These are phyloP conservation scores for Linum usitatissimum DNA, from an alignment of 345 rosid genomes.

Conservation along the genomic window DNA sequence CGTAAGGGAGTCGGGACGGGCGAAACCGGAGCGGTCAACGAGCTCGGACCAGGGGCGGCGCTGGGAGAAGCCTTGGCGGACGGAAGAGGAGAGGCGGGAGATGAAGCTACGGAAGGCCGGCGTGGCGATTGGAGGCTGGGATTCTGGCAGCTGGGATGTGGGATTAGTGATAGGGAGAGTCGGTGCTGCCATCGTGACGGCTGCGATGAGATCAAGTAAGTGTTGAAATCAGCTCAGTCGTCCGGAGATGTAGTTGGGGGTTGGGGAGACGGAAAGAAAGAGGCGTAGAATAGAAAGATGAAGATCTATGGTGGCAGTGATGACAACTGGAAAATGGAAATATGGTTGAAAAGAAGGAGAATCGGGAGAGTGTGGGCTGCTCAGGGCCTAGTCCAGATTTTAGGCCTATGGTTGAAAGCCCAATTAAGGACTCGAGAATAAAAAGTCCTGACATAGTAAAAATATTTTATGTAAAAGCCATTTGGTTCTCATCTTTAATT, in stretches of 20 bases:
- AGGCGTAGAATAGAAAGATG: not conserved
- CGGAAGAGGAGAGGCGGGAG: slow-evolving; percentile 55
- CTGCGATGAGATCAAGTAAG: slow-evolving; percentile 13
- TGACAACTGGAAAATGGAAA: no score
- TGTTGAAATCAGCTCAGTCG: not conserved
- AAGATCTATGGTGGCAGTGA: not conserved
- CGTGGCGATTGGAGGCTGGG: slow-evolving; percentile 62
- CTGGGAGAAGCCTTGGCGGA: slow-evolving; percentile 62
- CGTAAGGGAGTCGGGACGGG: slow-evolving; percentile 49
- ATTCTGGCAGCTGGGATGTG: slow-evolving; percentile 20
- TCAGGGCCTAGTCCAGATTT: no score
- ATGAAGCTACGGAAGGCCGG: slow-evolving; percentile 64
- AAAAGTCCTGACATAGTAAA: no score
- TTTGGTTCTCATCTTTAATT: no score
- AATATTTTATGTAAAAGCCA: no score
- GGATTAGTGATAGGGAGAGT: slow-evolving; percentile 44
- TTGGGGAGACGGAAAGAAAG: not conserved
- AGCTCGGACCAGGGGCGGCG: slow-evolving; percentile 80
- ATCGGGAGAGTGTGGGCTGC: no score
- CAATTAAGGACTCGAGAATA: no score
- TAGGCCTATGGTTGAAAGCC: no score
- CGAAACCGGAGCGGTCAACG: slow-evolving; percentile 45
- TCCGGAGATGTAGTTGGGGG: not conserved
- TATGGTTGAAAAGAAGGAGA: no score
- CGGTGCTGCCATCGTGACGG: slow-evolving; percentile 38